Percentiles rank a stretch among this genome's conserved stretches.
These are phyloP conservation scores for Nakaseomyces bracarensis DNA, from an alignment of 1,139 yeast species.

Conservation along the genomic window DNA sequence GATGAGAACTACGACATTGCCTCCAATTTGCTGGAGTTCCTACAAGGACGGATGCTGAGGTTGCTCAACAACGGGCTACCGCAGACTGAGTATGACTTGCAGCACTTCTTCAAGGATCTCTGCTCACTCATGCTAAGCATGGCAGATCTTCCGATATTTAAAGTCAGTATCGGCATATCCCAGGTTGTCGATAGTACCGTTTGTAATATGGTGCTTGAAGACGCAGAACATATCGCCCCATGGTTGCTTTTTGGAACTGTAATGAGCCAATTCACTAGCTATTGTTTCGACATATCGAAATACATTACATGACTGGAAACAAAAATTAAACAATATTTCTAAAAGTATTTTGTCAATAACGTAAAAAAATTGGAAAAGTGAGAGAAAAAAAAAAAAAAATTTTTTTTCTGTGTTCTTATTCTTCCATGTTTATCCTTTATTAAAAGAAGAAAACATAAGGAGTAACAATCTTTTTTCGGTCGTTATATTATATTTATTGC, in stretches of 20 bases:
- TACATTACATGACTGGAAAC: background rate
- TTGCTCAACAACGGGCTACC: slow-evolving; percentile 1
- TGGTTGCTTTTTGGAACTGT: slow-evolving; percentile 7
- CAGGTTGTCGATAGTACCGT: slow-evolving; percentile 3
- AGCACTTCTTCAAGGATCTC: slow-evolving; percentile 6
- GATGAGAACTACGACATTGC: slow-evolving; percentile 6
- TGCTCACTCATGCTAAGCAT: slow-evolving; percentile 3
- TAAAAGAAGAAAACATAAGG: too few species aligned
- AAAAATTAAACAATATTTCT: background rate
- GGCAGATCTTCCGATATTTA: slow-evolving; percentile 3
- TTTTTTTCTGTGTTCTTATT: too few species aligned
- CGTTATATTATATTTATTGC: too few species aligned
- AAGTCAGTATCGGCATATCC: slow-evolving; percentile 2
- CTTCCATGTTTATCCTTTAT: too few species aligned
- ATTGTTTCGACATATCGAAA: slow-evolving; percentile 7
- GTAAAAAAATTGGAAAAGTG: too few species aligned
- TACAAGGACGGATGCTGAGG: slow-evolving; percentile 2
- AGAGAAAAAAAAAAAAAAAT: too few species aligned
- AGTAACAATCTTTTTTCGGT: too few species aligned
- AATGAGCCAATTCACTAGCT: slow-evolving; percentile 5
- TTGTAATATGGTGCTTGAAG: slow-evolving; percentile 5
- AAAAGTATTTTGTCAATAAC: background rate
- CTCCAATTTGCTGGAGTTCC: slow-evolving; percentile 1
- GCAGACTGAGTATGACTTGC: background rate
- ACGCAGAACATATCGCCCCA: slow-evolving; percentile 1